Conservation (phyloP, 83 land plant genomes). For the Isoetes engelmannii region DNA sequence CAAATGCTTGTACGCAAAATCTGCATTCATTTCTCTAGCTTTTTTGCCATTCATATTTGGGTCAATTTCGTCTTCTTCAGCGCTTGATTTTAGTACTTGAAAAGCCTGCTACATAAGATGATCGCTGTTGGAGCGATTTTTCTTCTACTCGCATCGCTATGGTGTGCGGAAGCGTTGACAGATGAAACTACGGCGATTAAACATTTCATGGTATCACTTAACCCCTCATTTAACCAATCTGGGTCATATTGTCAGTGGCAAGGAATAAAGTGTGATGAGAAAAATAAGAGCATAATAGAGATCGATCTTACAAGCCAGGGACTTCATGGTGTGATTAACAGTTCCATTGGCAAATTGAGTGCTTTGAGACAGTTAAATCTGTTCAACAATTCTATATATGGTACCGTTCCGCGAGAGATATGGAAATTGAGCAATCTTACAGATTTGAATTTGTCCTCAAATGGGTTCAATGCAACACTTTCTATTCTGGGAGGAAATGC, state of each 20-base stretch:
- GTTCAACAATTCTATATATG: constrained; percentile 33
- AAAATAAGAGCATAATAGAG: background rate
- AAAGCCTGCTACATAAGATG: too few relatives aligned
- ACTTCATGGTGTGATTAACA: constrained; percentile 20
- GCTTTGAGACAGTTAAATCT: constrained; percentile 37
- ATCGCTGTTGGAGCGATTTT: too few relatives aligned
- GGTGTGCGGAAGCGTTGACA: too few relatives aligned
- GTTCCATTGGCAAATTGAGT: constrained; percentile 34
- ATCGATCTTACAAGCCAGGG: background rate
- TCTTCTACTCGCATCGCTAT: too few relatives aligned
- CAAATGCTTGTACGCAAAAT: too few relatives aligned
- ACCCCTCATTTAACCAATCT: background rate
- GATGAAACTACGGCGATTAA: too few relatives aligned
- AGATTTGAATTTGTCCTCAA: constrained; percentile 41
- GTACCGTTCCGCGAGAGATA: constrained; percentile 36
- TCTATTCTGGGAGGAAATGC: constrained; percentile 30
- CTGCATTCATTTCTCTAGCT: too few relatives aligned
- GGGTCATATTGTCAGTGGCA: background rate
- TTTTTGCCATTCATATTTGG: too few relatives aligned
- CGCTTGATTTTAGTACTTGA: too few relatives aligned
- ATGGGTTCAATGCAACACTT: constrained; percentile 35
- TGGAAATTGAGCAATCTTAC: constrained; percentile 24
- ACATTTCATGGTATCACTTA: too few relatives aligned
- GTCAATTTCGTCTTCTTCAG: too few relatives aligned
- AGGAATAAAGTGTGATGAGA: background rate